Evolutionary conservation across 805 yeast species (phyloP).

Genomic region (Priceomyces castillae): DNA sequence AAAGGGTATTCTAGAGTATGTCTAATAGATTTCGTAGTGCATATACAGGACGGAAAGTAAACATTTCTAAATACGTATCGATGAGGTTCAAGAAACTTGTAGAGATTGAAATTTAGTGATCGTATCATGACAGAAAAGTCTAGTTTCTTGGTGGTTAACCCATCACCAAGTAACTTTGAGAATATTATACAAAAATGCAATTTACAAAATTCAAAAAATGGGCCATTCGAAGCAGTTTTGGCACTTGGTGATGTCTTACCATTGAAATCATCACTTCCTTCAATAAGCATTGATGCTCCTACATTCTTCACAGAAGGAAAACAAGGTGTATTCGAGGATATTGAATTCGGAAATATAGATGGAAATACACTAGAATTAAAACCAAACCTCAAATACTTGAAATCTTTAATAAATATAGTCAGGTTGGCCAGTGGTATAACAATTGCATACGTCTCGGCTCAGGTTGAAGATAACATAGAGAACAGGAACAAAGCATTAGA

Average conservation of each 20-base stretch:
- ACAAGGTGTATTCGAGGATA: slow-evolving; percentile 15
- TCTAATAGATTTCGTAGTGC: background rate
- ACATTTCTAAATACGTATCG: background rate
- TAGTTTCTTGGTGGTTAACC: slow-evolving; percentile 46
- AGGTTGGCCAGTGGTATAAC: slow-evolving; percentile 45
- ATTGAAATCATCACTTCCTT: slow-evolving; percentile 15
- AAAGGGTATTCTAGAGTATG: slow-evolving; percentile 7
- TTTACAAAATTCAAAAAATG: slow-evolving; percentile 52
- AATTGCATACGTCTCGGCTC: slow-evolving; percentile 44
- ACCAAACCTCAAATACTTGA: slow-evolving; percentile 29
- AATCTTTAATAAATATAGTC: slow-evolving; percentile 29
- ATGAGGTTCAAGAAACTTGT: slow-evolving; percentile 2
- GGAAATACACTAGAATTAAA: slow-evolving; percentile 23
- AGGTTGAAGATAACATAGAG: slow-evolving; percentile 8
- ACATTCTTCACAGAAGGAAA: slow-evolving; percentile 26
- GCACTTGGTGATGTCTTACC: slow-evolving; percentile 48
- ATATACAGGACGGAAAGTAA: background rate
- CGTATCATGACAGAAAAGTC: slow-evolving; percentile 14
- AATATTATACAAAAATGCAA: slow-evolving; percentile 47
- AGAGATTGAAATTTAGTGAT: background rate
- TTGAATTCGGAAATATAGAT: slow-evolving; percentile 1
- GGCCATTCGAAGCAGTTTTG: slow-evolving; percentile 60
- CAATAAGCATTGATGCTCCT: slow-evolving; percentile 17
- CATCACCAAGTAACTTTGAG: slow-evolving; percentile 38
- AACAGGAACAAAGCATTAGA: slow-evolving; percentile 11